Percentiles rank a stretch among this genome's conserved stretches.
Evolutionary conservation across 2,329 filamentous ascomycete species (phyloP).

Genomic region (Westerdykella sp.): DNA sequence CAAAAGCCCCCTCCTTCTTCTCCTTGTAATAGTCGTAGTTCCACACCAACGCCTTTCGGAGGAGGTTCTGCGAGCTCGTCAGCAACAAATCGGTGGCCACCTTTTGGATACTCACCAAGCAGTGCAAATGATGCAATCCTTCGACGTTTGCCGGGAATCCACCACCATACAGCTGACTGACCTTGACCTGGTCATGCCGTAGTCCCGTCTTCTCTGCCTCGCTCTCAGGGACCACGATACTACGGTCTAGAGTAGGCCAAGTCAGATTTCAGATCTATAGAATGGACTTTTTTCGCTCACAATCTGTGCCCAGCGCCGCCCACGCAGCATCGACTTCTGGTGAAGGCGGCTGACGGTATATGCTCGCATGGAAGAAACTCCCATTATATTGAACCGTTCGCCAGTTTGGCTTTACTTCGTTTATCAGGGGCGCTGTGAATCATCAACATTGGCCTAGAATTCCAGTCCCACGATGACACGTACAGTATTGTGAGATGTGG

Average conservation of each 20-base stretch:
- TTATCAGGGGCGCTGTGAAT: slow-evolving; percentile 26
- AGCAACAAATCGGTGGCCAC: slow-evolving; percentile 3
- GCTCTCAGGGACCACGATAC: slow-evolving; percentile 45
- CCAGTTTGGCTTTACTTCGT: slow-evolving; percentile 41
- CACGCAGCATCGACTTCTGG: slow-evolving; percentile 55
- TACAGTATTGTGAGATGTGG: slow-evolving; percentile 29
- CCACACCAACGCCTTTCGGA: slow-evolving; percentile 54
- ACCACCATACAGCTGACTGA: slow-evolving; percentile 51
- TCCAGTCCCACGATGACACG: slow-evolving; percentile 1
- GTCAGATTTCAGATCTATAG: not conserved
- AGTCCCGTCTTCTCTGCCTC: slow-evolving; percentile 49
- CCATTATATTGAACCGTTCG: slow-evolving; percentile 48
- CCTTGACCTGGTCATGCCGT: slow-evolving; percentile 50
- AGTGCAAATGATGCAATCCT: slow-evolving; percentile 54
- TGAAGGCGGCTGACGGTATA: slow-evolving; percentile 46
- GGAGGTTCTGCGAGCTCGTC: slow-evolving; percentile 44
- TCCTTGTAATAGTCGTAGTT: slow-evolving; percentile 54
- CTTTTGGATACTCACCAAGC: slow-evolving; percentile 41
- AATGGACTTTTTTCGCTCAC: slow-evolving; percentile 29
- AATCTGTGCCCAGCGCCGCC: slow-evolving; percentile 48
- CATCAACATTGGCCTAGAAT: not conserved
- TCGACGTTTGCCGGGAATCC: slow-evolving; percentile 55
- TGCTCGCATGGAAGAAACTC: slow-evolving; percentile 49
- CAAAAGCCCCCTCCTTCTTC: slow-evolving; percentile 48
- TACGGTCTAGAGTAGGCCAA: slow-evolving; percentile 12